phyloP scores from a whole-genome alignment of 495 filamentous ascomycete genomes.

The Aspergillus olivimuriae region DNA sequence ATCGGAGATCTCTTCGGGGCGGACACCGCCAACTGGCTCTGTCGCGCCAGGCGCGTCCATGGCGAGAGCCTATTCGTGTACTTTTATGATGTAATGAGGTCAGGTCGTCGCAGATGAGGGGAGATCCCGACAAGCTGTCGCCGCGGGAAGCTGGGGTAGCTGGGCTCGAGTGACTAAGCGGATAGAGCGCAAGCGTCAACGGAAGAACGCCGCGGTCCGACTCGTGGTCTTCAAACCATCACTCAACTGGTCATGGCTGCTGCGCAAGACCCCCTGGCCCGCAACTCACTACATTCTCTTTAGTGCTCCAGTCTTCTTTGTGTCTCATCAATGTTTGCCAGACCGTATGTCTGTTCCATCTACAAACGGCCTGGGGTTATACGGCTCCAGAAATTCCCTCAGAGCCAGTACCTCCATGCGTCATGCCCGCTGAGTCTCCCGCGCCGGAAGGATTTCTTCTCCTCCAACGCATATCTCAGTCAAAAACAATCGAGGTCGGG shows the following conservation, averaged over 20 bases:
- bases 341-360: conserved; percentile 26
- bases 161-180: not conserved
- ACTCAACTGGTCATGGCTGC: too few relatives aligned
- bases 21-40: conserved; percentile 21
- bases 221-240: too few relatives aligned
- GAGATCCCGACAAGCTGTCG: not conserved
- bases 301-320: not conserved
- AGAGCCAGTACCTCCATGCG: conserved; percentile 37
- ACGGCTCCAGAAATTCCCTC: conserved; percentile 18
- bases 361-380: conserved; percentile 21
- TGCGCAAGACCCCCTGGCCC: too few relatives aligned
- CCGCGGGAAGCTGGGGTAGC: not conserved
- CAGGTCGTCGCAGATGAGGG: conserved; percentile 1
- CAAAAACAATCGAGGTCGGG: conserved; percentile 26
- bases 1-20: conserved; percentile 13
- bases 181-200: too few relatives aligned
- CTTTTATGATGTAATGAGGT: too few relatives aligned
- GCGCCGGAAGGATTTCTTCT: conserved; percentile 44
- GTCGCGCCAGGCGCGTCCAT: conserved; percentile 43
- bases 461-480: conserved; percentile 37
- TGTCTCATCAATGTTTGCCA: conserved; percentile 35
- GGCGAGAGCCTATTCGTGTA: conserved; percentile 28
- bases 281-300: conserved; percentile 9
- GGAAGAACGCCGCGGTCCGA: too few relatives aligned
- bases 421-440: conserved; percentile 25